Conservation (phyloP, 768 basidiomycete species). For the Melanogaster broomeanus region DNA sequence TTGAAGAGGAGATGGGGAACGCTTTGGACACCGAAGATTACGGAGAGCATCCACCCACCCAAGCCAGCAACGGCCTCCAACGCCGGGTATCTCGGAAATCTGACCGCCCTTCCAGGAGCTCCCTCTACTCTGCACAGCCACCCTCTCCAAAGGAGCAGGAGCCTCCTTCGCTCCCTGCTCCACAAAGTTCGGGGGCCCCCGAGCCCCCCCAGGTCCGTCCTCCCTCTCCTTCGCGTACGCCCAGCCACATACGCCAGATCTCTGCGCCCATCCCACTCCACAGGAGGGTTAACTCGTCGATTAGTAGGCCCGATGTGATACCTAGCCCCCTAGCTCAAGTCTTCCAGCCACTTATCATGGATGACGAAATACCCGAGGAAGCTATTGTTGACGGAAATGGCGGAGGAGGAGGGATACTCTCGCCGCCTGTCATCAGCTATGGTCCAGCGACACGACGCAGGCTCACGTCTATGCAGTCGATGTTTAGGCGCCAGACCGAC, state of each 20-base stretch:
- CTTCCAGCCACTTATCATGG: slow-evolving; percentile 65
- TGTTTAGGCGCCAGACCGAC: slow-evolving; percentile 15
- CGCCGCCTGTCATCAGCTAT: slow-evolving; percentile 31
- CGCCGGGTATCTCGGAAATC: slow-evolving; percentile 35
- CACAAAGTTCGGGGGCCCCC: slow-evolving; percentile 1
- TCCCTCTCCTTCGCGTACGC: slow-evolving; percentile 9
- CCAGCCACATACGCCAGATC: slow-evolving; percentile 10
- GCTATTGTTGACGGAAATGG: slow-evolving; percentile 20
- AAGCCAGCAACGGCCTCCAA: slow-evolving; percentile 14
- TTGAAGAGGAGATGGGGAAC: slow-evolving; percentile 65
- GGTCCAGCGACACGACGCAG: slow-evolving; percentile 42
- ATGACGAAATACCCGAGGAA: slow-evolving; percentile 44
- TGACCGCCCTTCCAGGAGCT: slow-evolving; percentile 33
- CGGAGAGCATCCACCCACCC: slow-evolving; percentile 21
- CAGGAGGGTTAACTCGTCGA: slow-evolving; percentile 21
- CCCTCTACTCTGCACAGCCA: slow-evolving; percentile 18
- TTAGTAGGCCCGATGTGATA: slow-evolving; percentile 21
- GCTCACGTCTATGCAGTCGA: slow-evolving; percentile 35
- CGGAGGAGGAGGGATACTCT: slow-evolving; percentile 4
- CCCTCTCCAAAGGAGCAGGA: slow-evolving; percentile 23
- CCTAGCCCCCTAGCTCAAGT: slow-evolving; percentile 70
- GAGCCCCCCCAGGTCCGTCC: background rate
- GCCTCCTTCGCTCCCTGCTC: slow-evolving; percentile 1
- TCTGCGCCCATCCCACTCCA: slow-evolving; percentile 18
- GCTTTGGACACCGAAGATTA: slow-evolving; percentile 55